Evolutionary conservation across 352 stramenopile species (phyloP).

Genomic region (Phytophthora pseudosyringae): DNA sequence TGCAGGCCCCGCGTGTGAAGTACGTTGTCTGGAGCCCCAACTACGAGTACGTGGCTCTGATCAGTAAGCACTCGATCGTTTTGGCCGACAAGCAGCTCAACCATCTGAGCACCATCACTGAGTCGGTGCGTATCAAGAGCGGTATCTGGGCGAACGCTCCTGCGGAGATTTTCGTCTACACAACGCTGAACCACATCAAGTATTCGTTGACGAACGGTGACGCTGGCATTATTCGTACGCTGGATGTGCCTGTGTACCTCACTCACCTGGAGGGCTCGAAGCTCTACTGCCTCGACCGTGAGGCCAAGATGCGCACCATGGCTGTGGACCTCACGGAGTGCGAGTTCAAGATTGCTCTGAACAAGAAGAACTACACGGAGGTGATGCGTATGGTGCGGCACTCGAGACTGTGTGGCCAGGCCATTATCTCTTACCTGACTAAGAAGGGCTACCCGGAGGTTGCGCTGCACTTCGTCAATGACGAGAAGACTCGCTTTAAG

Average conservation of each 20-base stretch:
- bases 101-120: slow-evolving; percentile 96
- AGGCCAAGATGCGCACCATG: slow-evolving; percentile 96
- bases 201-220: slow-evolving; percentile 94
- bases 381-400: slow-evolving; percentile 99
- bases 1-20: slow-evolving; percentile 97
- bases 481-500: slow-evolving; percentile 98
- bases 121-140: slow-evolving; percentile 97
- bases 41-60: slow-evolving; percentile 96
- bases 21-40: slow-evolving; percentile 98
- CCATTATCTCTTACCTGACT: slow-evolving; percentile 99
- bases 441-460: slow-evolving; percentile 99
- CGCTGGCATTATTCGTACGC: slow-evolving; percentile 97
- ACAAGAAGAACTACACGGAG: slow-evolving; percentile 96
- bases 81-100: slow-evolving; percentile 98
- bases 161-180: slow-evolving; percentile 98
- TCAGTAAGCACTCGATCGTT: slow-evolving; percentile 98
- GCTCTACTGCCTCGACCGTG: slow-evolving; percentile 97
- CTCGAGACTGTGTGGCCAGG: slow-evolving; percentile 96
- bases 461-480: slow-evolving; percentile 99
- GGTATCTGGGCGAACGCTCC: slow-evolving; percentile 92
- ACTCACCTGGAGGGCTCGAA: slow-evolving; percentile 95
- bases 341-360: slow-evolving; percentile 97
- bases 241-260: slow-evolving; percentile 98
- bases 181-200: slow-evolving; percentile 96
- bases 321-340: slow-evolving; percentile 99